Evolutionary conservation across 257 asterid species (phyloP), one percentile per base, ranked within the genome.

Genomic region (Catharanthus roseus): DNA sequence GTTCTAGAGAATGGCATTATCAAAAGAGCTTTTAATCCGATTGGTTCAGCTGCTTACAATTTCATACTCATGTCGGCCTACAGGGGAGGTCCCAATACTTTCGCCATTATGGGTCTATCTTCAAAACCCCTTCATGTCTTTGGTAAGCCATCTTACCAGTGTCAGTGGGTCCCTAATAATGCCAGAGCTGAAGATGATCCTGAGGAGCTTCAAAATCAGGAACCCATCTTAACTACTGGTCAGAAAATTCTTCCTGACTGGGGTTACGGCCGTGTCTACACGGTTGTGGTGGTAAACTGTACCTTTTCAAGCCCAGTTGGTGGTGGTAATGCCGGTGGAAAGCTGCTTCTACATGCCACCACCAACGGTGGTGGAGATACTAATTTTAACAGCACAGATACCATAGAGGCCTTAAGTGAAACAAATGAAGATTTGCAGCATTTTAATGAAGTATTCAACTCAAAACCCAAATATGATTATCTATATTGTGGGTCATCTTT

Each of bases 11-110:
- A 74, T 60, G 86, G 86, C 10, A 69, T 79, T 21, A 47, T 76
- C 21, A 87, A 83, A 74, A 85, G 98, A 3, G 85, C 78, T 39
- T 90, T 93, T 71, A 77, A 78, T 4, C 80, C 96, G 6, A 77
- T 80, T 71, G 98, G 97, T 54, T 77, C 61, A 68, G 92, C 96
- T 47, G 96, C 97, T 3, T 96, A 93, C 2, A 85, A 85, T 61
- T 90, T 93, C 67, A 86, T 93, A 16, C 85, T 90, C 45, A 90
- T 93, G 95, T 95, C 97, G 6, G 96, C 97, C 11, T 93, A 93
- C 78, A 86, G 98, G 68, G 98, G 98, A 60, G 97, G 98, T 1
- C 75, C 83, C 11, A 53, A 70, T 60, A 90, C 92, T 0, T 93
- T 93, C 42, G 90, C 97, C 33, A 84, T 93, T 39, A 83, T 88